Evolutionary conservation across 164 flowering plant genomes (phyloP), one percentile per base, ranked within the genome.

Genomic region (Protea cynaroides): DNA sequence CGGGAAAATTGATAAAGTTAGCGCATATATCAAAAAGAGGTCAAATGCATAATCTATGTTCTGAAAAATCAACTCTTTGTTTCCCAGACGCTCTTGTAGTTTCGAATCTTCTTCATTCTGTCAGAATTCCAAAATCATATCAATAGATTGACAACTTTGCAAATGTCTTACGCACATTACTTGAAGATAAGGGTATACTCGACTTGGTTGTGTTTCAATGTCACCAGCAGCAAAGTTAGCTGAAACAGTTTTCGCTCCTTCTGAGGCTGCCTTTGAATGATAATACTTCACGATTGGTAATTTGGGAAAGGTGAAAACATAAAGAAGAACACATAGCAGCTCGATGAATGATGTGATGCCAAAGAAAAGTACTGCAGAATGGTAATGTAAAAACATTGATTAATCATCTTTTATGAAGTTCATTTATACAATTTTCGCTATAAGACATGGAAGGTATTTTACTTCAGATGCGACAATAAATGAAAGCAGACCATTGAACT

Each of bases 1-100:
- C 8, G 90, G 88, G 66, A 83, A 76, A 56, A 85, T 82, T 40
- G 90, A 82, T 50, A 85, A 63, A 7, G 88, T 83, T 44, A 85
- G 65, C 4, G 80, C 80, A 64, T 80, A 85, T 51, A 83, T 82
- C 66, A 85, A 67, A 69, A 49, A 79, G 70, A 83, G 34, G 65
- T 76, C 84, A 13, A 72, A 11, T 22, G 66, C 70, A 65, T 82
- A 83, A 68, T 85, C 90, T 18, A 75, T 53, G 59, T 83, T 85
- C 69, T 80, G 61, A 12, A 75, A 4, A 49, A 83, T 34, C 11
- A 85, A 58, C 40, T 79, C 71, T 65, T 82, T 85, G 50, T 70
- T 77, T 79, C 72, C 72, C 70, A 83, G 56, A 5, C 83, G 68
- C 19, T 73, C 75, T 11, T 19, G 22, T 2, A 34, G 19, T 29